These are phyloP conservation scores for Zygoascus hellenicus DNA, from an alignment of 1,139 yeast genomes.

Conservation along the genomic window DNA sequence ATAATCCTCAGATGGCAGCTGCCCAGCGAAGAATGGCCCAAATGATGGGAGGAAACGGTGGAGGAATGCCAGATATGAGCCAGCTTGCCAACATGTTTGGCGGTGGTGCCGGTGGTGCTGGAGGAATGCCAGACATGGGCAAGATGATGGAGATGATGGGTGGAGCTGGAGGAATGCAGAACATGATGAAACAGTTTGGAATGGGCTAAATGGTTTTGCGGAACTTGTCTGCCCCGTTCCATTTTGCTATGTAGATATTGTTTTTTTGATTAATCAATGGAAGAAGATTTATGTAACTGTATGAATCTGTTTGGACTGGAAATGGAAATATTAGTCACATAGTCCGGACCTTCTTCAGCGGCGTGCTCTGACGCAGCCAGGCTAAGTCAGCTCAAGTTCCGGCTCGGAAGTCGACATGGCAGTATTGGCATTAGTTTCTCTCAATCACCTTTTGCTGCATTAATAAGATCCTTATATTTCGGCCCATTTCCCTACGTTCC, in stretches of 20 bases:
- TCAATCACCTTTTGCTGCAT: too few relatives aligned
- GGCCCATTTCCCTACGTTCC: too few relatives aligned
- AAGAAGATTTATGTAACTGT: too few relatives aligned
- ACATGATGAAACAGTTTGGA: slow-evolving; percentile 73
- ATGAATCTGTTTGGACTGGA: too few relatives aligned
- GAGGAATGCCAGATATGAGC: slow-evolving; percentile 36
- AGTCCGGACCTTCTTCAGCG: too few relatives aligned
- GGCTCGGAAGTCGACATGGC: too few relatives aligned
- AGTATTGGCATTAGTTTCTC: too few relatives aligned
- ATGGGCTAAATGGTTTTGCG: slow-evolving; percentile 35
- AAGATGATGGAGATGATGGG: slow-evolving; percentile 52
- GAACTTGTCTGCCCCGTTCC: not conserved
- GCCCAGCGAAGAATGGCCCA: slow-evolving; percentile 35
- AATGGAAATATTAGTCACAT: too few relatives aligned
- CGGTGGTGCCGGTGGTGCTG: slow-evolving; percentile 41
- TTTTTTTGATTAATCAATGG: not conserved
- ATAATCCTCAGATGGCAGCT: slow-evolving; percentile 35
- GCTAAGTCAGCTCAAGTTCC: too few relatives aligned
- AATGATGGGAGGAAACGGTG: slow-evolving; percentile 29
- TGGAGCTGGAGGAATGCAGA: slow-evolving; percentile 67
- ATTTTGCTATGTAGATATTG: not conserved
- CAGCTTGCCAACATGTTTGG: slow-evolving; percentile 34
- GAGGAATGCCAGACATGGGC: slow-evolving; percentile 46
- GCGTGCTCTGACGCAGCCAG: too few relatives aligned
- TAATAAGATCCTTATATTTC: too few relatives aligned